These are phyloP conservation scores for Monilinia vaccinii-corymbosi DNA, from an alignment of 2,329 filamentous ascomycete genomes.

Conservation along the genomic window DNA sequence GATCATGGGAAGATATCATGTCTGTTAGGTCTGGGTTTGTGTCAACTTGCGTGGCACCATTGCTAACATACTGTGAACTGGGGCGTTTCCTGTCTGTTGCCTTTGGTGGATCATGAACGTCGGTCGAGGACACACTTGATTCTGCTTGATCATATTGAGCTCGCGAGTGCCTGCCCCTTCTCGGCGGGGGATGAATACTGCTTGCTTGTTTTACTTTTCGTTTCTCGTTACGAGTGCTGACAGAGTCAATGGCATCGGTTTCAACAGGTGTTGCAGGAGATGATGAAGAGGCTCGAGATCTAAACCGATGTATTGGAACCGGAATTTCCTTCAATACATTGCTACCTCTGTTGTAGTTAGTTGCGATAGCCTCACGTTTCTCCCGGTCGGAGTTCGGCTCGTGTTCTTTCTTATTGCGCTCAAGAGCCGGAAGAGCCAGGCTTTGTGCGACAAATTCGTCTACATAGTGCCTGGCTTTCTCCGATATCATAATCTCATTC, in stretches of 20 bases:
- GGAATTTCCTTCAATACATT: not conserved
- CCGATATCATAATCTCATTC: conserved; percentile 1
- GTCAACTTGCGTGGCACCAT: not conserved
- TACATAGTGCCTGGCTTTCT: conserved; percentile 6
- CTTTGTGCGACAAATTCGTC: conserved; percentile 2
- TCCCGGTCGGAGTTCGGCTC: not conserved
- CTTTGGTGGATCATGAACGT: not conserved
- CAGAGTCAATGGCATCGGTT: not conserved
- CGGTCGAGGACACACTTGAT: not conserved
- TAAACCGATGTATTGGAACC: not conserved
- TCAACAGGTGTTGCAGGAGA: not conserved
- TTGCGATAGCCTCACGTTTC: not conserved
- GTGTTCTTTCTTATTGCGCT: not conserved
- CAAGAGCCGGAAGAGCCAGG: not conserved
- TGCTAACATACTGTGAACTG: not conserved
- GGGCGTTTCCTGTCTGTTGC: too few species aligned
- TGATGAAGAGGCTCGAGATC: not conserved
- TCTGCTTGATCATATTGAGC: not conserved
- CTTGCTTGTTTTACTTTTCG: not conserved
- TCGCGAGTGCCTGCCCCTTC: not conserved
- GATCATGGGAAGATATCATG: not conserved
- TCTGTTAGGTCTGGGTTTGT: not conserved
- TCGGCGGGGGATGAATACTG: not conserved
- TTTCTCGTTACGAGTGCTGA: not conserved
- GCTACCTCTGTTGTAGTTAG: not conserved